These are phyloP conservation scores for Fusarium tanahbumbuense DNA, from an alignment of 2,329 filamentous ascomycete genomes.

Conservation along the genomic window DNA sequence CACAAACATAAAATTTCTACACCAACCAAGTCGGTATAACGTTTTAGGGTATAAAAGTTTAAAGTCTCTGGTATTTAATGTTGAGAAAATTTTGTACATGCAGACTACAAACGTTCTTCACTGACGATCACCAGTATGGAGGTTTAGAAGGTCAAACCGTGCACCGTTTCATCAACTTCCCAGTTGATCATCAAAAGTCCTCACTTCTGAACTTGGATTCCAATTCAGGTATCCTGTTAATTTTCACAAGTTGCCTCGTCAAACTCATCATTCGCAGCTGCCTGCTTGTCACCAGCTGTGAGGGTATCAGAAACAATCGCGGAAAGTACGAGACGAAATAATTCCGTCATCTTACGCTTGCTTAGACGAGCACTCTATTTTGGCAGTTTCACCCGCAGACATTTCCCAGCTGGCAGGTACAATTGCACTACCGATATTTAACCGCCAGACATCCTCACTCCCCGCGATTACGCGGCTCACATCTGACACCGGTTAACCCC, in stretches of 20 bases:
- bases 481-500: constrained; percentile 46
- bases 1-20: background rate
- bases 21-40: background rate
- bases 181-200: background rate
- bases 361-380: background rate
- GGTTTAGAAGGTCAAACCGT: background rate
- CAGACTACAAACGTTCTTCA: background rate
- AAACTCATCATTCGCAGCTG: background rate
- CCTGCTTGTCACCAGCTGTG: background rate
- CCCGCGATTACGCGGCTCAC: constrained; percentile 37
- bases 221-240: background rate
- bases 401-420: background rate
- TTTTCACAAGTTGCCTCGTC: background rate
- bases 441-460: constrained; percentile 43
- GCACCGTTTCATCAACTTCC: background rate
- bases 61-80: background rate
- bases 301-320: background rate
- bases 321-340: background rate
- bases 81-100: background rate
- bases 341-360: background rate
- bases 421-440: constrained; percentile 35
- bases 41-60: background rate
- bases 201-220: background rate
- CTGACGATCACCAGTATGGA: background rate
- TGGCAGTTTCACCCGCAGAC: background rate